These are phyloP conservation scores for Neurospora sp. DNA, from an alignment of 495 filamentous ascomycete genomes.

Conservation along the genomic window DNA sequence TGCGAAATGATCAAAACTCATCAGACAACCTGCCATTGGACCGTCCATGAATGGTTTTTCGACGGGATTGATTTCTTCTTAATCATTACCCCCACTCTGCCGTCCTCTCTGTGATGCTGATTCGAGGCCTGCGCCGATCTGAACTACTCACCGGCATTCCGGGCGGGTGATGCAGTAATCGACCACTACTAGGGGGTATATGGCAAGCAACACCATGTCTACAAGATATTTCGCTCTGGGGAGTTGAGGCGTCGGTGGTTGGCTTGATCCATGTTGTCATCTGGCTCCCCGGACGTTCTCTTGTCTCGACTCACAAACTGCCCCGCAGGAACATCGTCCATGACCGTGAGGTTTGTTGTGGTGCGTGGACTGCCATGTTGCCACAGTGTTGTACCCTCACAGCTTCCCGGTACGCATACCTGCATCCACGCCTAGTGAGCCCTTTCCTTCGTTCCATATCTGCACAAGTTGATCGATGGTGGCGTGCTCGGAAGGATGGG, in stretches of 20 bases:
- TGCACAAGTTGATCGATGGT: not conserved
- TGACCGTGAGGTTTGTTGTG: not conserved
- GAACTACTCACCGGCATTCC: not conserved
- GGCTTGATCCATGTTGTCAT: not conserved
- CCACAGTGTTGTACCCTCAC: not conserved
- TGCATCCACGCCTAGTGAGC: not conserved
- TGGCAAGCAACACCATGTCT: not conserved
- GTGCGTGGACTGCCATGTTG: not conserved
- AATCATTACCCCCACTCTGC: not conserved
- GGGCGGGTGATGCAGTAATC: not conserved
- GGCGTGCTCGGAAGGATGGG: not conserved
- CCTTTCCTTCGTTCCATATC: not conserved
- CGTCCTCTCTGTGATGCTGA: not conserved
- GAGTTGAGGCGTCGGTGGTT: not conserved
- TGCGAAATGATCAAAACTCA: not conserved
- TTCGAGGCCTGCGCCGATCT: not conserved
- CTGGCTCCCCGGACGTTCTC: not conserved
- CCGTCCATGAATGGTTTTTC: not conserved
- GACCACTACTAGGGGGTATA: not conserved
- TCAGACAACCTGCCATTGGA: not conserved
- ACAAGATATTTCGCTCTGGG: not conserved
- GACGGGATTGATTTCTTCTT: not conserved
- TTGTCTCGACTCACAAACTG: not conserved
- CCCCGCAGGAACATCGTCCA: not conserved
- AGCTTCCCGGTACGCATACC: not conserved